Evolutionary conservation across 805 yeast species (phyloP).

Genomic region (Saccharomycopsis amapae): DNA sequence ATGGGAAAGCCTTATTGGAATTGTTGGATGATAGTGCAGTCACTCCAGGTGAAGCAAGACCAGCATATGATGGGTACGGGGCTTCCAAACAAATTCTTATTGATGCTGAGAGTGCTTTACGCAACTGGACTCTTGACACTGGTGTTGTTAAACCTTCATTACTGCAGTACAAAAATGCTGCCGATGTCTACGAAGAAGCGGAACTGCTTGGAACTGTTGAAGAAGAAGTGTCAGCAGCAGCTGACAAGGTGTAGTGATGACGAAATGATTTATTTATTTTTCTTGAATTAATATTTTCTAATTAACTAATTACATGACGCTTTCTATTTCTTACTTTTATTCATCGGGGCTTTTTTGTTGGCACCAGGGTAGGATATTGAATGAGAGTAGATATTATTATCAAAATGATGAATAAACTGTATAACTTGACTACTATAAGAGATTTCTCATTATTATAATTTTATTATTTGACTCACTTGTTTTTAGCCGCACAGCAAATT

Average conservation of each 20-base stretch:
- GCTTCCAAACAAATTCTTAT: constrained; percentile 96
- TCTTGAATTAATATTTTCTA: too few species aligned
- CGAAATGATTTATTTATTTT: background rate
- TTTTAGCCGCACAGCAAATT: too few species aligned
- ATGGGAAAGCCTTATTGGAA: constrained; percentile 95
- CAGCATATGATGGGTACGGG: constrained; percentile 96
- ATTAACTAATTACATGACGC: too few species aligned
- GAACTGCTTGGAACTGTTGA: constrained; percentile 36
- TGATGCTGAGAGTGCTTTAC: constrained; percentile 93
- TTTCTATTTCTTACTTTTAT: too few species aligned
- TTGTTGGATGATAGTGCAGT: constrained; percentile 94
- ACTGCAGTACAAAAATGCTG: constrained; percentile 63
- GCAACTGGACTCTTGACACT: constrained; percentile 92
- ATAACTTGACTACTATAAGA: too few species aligned
- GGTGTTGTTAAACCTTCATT: constrained; percentile 95
- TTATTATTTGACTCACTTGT: too few species aligned
- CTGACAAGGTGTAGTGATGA: constrained; percentile 16
- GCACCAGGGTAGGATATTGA: too few species aligned
- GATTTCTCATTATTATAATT: too few species aligned
- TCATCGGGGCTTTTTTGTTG: too few species aligned
- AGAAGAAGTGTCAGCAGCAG: constrained; percentile 26
- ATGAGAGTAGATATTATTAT: too few species aligned
- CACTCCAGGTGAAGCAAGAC: constrained; percentile 98
- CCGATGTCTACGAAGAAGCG: constrained; percentile 48
- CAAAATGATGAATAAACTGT: too few species aligned